These are phyloP conservation scores for Didymella pomorum DNA, from an alignment of 2,329 filamentous ascomycete species.

Conservation along the genomic window DNA sequence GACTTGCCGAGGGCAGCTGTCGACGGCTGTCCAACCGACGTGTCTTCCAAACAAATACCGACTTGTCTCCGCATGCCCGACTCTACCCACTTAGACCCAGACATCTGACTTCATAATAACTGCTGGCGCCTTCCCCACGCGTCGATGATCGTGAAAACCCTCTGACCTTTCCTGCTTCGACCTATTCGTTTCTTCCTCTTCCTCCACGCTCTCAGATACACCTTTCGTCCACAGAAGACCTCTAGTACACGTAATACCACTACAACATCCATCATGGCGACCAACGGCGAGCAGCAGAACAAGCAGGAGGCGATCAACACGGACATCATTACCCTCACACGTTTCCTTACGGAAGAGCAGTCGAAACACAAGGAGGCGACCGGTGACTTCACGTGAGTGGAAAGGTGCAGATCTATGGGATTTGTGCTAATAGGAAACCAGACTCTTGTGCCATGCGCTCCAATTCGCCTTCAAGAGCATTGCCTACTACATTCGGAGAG, in stretches of 20 bases:
- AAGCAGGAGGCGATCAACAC: constrained; percentile 84
- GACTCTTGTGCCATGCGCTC: constrained; percentile 93
- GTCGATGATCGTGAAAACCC: constrained; percentile 23
- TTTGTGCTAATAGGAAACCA: constrained; percentile 50
- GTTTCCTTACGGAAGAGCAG: constrained; percentile 97
- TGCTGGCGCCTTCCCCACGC: constrained; percentile 28
- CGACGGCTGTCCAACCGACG: constrained; percentile 32
- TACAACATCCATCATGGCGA: constrained; percentile 41
- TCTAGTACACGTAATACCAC: neutral
- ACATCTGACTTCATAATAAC: constrained; percentile 41
- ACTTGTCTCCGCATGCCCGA: constrained; percentile 49
- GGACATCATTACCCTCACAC: constrained; percentile 92
- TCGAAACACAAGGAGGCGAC: constrained; percentile 91
- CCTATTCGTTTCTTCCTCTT: constrained; percentile 10
- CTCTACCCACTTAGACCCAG: constrained; percentile 49
- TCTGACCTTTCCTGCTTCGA: constrained; percentile 17
- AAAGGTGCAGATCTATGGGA: neutral
- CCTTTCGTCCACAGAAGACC: constrained; percentile 1
- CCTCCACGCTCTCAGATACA: constrained; percentile 11
- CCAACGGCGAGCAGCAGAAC: constrained; percentile 57
- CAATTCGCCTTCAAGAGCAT: constrained; percentile 99
- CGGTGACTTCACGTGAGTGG: constrained; percentile 89
- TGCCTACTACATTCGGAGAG: constrained; percentile 97
- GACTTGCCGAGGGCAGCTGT: constrained; percentile 45
- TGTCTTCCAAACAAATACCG: constrained; percentile 43